Base-by-base conservation (phyloP, 768 basidiomycete genomes). In the Termitomyces sp. region DNA sequence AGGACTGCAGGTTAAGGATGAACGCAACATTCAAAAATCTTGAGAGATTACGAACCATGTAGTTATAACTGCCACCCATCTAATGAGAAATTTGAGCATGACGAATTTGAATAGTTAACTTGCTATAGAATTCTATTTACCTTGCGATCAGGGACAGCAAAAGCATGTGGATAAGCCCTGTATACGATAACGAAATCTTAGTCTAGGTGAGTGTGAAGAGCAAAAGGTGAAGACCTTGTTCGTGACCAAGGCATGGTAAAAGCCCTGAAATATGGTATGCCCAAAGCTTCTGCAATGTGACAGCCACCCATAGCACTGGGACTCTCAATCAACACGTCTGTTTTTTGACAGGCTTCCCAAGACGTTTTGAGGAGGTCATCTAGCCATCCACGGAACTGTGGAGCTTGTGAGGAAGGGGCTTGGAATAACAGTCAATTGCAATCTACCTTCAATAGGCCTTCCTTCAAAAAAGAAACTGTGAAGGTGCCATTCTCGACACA, bases 201-300 rank as follows among this genome's bases (percentile, higher is more conserved):
- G 31, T 49, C 59, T 25, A 66, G 63, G 35, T 35, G 29, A 34
- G 27, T 10, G n/a, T 27, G 7, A n/a, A 53, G 14, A 43, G 54
- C 48, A 16, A 42, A 25, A 21, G 47, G 19, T 32, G 19, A 47
- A 65, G 35, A 82, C 89, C 94, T 83, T 27, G 96, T 98, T 53
- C 96, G 82, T 12, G 92, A 89, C 95, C 96, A 98, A 0, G 92
- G 92, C 97, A 98, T 98, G 0, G 95, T 96, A 69, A 98, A 97
- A 8, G 93, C 94, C 57, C 94, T 79, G 73, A 89, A 99, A 70
- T 96, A 99, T 1, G 96, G 96, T 38, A 98, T 95, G 23, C 77
- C 79, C 14, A 99, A 77, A 2, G 94, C 95, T 68, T 98, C 96
- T 27, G 96, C 97, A 53, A 99, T 96, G 66, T 99, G 96, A 61